Conservation (phyloP, 495 filamentous ascomycete species). For the Podospora australis region DNA sequence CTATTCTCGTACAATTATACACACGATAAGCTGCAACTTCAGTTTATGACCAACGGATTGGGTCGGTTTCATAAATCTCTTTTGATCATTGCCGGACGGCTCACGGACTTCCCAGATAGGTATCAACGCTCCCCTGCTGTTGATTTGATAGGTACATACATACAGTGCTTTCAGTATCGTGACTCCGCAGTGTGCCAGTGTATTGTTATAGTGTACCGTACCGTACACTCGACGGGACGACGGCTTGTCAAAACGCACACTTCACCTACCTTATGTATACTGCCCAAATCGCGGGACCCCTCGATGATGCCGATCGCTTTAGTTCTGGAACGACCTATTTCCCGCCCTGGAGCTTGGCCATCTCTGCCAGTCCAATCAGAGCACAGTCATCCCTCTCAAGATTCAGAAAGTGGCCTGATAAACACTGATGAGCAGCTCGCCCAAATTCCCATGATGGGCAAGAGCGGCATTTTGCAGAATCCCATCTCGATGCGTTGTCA, state of each 20-base stretch:
- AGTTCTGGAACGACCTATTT: slow-evolving; percentile 23
- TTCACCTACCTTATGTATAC: neutral
- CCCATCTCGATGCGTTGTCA: neutral
- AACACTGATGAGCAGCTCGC: neutral
- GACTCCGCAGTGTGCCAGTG: neutral
- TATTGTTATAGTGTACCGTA: too few species aligned
- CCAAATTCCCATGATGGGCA: slow-evolving; percentile 8
- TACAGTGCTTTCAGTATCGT: neutral
- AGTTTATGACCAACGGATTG: too few species aligned
- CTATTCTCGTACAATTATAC: too few species aligned
- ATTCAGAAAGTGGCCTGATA: slow-evolving; percentile 1
- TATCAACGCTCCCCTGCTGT: too few species aligned
- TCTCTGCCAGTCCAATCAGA: slow-evolving; percentile 2
- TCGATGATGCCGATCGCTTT: slow-evolving; percentile 3
- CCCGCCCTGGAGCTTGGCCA: neutral
- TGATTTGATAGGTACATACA: too few species aligned
- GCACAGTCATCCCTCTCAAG: neutral
- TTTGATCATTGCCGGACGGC: too few species aligned
- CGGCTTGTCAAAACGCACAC: neutral
- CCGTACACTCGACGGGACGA: too few species aligned
- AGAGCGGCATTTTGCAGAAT: slow-evolving; percentile 10
- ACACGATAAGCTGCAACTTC: too few species aligned
- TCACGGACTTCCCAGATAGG: too few species aligned
- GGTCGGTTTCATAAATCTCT: too few species aligned
- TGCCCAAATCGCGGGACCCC: neutral